These are phyloP conservation scores for Pseudocercospora macadamiae DNA, from an alignment of 2,329 filamentous ascomycete species.

Conservation along the genomic window DNA sequence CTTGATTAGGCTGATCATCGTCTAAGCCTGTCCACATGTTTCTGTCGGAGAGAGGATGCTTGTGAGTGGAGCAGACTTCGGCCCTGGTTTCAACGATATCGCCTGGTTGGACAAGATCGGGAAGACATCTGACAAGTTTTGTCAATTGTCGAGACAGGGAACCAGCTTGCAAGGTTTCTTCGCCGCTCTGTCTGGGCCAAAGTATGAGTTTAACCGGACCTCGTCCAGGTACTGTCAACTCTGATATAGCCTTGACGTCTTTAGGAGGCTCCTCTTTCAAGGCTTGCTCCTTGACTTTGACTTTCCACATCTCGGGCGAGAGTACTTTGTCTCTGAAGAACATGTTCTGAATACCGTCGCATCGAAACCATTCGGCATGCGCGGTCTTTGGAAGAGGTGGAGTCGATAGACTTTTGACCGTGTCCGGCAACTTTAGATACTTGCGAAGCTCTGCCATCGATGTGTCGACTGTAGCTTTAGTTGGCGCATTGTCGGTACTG, in stretches of 20 bases:
- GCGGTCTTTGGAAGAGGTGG: too few species aligned
- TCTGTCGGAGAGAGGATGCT: neutral
- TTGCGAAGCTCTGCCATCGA: neutral
- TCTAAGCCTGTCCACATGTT: neutral
- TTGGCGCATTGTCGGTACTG: neutral
- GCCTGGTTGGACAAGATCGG: neutral
- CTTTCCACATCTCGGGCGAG: neutral
- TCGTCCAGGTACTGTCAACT: neutral
- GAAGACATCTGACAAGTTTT: neutral
- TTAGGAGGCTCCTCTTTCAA: neutral
- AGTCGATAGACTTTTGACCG: too few species aligned
- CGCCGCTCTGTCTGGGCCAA: neutral
- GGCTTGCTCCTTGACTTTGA: neutral
- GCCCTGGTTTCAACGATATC: neutral
- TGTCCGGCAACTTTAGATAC: neutral
- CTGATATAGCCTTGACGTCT: neutral
- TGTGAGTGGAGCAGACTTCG: neutral
- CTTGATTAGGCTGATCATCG: neutral
- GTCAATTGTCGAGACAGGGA: neutral
- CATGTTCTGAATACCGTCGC: neutral
- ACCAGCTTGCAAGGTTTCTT: neutral
- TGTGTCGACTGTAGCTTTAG: neutral
- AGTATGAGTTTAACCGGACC: neutral
- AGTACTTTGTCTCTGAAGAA: neutral
- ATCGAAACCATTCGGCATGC: neutral